phyloP scores from a whole-genome alignment of 2,329 filamentous ascomycete genomes.

The Aschersonia sp. region DNA sequence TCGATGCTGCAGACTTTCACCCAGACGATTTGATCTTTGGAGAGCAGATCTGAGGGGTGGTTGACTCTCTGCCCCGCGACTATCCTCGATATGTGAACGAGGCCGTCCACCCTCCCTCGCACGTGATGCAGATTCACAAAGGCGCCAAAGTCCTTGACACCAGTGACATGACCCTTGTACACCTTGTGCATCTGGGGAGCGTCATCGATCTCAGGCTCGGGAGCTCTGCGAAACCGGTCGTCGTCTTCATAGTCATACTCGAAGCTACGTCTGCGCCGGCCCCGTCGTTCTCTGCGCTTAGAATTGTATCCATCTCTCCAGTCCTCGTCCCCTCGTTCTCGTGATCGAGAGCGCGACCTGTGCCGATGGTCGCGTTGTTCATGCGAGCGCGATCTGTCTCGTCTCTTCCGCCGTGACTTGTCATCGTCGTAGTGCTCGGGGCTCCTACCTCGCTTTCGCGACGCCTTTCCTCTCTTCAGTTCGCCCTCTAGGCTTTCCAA shows the following conservation, averaged over 20 bases:
- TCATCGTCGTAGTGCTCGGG: constrained; percentile 32
- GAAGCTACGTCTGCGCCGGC: constrained; percentile 19
- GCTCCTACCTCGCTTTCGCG: constrained; percentile 45
- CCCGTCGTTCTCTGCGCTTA: constrained; percentile 17
- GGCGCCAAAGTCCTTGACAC: constrained; percentile 87
- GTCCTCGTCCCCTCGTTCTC: constrained; percentile 30
- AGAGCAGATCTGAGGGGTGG: constrained; percentile 78
- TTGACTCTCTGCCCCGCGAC: constrained; percentile 74
- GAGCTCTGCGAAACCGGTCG: constrained; percentile 49
- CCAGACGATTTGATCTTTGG: constrained; percentile 69
- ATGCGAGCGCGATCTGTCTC: constrained; percentile 26
- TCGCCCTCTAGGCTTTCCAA: constrained; percentile 75
- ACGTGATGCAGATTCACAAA: constrained; percentile 90
- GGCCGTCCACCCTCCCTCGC: constrained; percentile 74
- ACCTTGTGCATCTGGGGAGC: constrained; percentile 70
- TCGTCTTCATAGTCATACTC: constrained; percentile 30
- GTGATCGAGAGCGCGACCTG: constrained; percentile 22
- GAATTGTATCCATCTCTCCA: constrained; percentile 20
- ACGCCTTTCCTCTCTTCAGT: constrained; percentile 30
- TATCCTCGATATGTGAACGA: constrained; percentile 88
- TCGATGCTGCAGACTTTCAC: constrained; percentile 88
- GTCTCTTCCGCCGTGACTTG: constrained; percentile 21
- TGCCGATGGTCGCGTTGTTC: constrained; percentile 22
- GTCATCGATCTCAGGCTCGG: constrained; percentile 66
- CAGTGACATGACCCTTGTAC: constrained; percentile 80